These are phyloP conservation scores for Jatropha multifida DNA, from an alignment of 441 rosid genomes.

Conservation along the genomic window DNA sequence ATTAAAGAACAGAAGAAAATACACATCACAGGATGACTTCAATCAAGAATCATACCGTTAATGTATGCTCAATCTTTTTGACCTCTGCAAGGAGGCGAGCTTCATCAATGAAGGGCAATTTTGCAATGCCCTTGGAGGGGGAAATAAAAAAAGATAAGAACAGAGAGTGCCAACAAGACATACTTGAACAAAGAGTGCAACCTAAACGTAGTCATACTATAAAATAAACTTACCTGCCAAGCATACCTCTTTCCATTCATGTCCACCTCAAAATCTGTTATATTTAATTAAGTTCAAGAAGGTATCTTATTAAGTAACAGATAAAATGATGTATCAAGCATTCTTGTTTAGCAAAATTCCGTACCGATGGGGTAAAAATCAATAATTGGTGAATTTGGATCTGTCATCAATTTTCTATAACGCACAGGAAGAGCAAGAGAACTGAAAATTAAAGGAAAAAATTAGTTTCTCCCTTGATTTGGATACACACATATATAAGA, in stretches of 20 bases:
- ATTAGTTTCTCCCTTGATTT: constrained; percentile 25
- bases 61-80: constrained; percentile 54
- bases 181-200: not conserved
- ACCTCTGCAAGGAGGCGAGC: constrained; percentile 79
- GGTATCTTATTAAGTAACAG: constrained; percentile 16
- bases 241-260: constrained; percentile 90
- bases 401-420: constrained; percentile 80
- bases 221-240: constrained; percentile 69
- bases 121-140: constrained; percentile 69
- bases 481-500: not conserved
- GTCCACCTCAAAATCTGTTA: constrained; percentile 84
- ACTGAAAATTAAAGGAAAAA: constrained; percentile 42
- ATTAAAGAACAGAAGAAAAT: not conserved
- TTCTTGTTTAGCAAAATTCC: constrained; percentile 24
- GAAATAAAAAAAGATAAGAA: constrained; percentile 6
- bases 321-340: not conserved
- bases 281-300: constrained; percentile 23
- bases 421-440: constrained; percentile 90
- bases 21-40: constrained; percentile 11
- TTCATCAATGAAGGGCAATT: constrained; percentile 90
- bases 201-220: constrained; percentile 16
- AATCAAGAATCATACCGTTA: constrained; percentile 54
- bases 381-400: constrained; percentile 77
- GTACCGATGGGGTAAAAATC: constrained; percentile 91
- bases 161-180: constrained; percentile 14